Evolutionary conservation across 2,329 filamentous ascomycete genomes (phyloP), one percentile per base, ranked within the genome.

Genomic region (Teratosphaeriaceae sp.): DNA sequence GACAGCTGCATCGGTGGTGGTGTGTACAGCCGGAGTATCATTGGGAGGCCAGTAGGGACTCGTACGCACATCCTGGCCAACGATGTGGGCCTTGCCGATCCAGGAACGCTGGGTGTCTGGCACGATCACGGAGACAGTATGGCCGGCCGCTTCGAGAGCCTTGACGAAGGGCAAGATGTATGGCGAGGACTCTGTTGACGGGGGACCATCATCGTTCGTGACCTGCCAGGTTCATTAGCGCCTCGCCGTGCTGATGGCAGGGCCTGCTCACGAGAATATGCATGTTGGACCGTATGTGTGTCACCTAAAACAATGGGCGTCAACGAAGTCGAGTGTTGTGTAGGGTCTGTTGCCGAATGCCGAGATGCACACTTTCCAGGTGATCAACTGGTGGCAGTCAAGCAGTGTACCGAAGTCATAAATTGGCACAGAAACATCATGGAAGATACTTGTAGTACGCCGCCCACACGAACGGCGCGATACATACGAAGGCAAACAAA

Each of bases 31-130:
- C 3, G 59, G 60, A 5, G 43, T 56, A 19, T 43, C 43, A 13
- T 38, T 65, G 56, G 37, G 72, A 63, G 29, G 81, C 74, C 20
- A 81, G 38, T 73, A 66, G 62, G 85, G 82, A 34, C 75, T 80
- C 13, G 79, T 82, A 42, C 84, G 84, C 49, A 86, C 80, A 40
- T 81, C 78, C 50, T 78, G 64, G 44, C 89, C 89, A 57, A 97
- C 88, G 59, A 97, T 85, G 66, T 97, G 92, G 2, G 92, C 92
- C 72, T 98, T 98, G 56, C 89, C 89, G 58, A 98, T 97, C 92
- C 92, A 98, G 44, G 88, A 95, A 49, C 90, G 82, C 68, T 98
- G 92, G 5, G 82, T 83, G 64, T 96, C 80, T 1, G 92, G 92
- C 12, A 98, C 78, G 50, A 92, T 84, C 38, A 98, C 89, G 6